phyloP scores from a whole-genome alignment of 192 early-diverging fungal genomes.

The Geosiphon pyriformis region DNA sequence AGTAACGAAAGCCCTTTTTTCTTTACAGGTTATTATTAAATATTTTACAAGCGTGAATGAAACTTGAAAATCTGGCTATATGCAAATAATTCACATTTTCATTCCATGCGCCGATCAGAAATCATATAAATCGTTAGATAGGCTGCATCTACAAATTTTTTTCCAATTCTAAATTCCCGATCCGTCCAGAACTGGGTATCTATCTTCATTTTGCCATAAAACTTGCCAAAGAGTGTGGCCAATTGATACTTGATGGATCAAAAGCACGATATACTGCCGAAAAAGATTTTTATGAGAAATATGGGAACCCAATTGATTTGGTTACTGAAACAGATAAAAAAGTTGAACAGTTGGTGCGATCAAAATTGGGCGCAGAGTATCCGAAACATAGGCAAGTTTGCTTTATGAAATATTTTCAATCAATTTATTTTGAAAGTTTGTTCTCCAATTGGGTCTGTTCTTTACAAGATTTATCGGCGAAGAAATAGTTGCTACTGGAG shows the following conservation, averaged over 20 bases:
- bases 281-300: conserved; percentile 44
- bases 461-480: conserved; percentile 77
- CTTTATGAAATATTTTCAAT: neutral
- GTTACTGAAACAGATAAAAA: conserved; percentile 83
- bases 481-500: conserved; percentile 64
- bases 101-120: too few species aligned
- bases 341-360: conserved; percentile 60
- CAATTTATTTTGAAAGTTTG: neutral
- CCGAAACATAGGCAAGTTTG: conserved; percentile 54
- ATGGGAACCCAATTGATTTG: conserved; percentile 65
- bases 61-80: too few species aligned
- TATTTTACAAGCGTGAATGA: too few species aligned
- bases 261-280: conserved; percentile 41
- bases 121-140: too few species aligned
- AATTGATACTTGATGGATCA: conserved; percentile 53
- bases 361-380: conserved; percentile 56
- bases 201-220: conserved; percentile 45
- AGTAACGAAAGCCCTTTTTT: too few species aligned
- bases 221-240: conserved; percentile 53
- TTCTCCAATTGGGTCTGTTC: neutral
- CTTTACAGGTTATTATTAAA: too few species aligned
- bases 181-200: conserved; percentile 29
- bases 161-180: too few species aligned
- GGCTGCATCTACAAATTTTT: too few species aligned
- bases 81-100: too few species aligned